Percentiles rank a stretch among this genome's conserved stretches.
phyloP scores from a whole-genome alignment of 2,329 filamentous ascomycete genomes.

The Pseudovirgaria hyperparasitica region DNA sequence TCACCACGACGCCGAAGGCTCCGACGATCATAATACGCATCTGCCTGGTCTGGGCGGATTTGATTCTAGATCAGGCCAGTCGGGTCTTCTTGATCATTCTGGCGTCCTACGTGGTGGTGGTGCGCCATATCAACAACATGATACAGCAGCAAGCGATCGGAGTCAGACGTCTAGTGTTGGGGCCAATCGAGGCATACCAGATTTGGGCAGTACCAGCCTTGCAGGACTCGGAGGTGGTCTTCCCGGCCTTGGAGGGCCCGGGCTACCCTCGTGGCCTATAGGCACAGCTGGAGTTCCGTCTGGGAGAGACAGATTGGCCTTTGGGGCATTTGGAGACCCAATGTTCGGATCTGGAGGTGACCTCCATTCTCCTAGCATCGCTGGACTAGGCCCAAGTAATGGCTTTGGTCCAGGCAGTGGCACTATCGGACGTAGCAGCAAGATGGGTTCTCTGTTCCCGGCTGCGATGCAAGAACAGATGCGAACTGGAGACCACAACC shows the following conservation, averaged over 20 bases:
- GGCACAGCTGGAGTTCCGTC: constrained; percentile 56
- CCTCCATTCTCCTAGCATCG: constrained; percentile 60
- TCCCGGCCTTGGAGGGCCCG: constrained; percentile 43
- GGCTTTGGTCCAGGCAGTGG: constrained; percentile 56
- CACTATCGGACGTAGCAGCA: constrained; percentile 63
- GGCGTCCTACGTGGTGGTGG: constrained; percentile 42
- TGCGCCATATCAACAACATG: constrained; percentile 33
- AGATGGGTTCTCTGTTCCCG: constrained; percentile 78
- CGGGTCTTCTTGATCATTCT: constrained; percentile 30
- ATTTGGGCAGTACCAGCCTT: no score
- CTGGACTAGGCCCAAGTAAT: constrained; percentile 48
- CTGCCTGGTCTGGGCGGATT: constrained; percentile 42
- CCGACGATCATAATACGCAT: constrained; percentile 38
- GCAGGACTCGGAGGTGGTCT: constrained; percentile 47
- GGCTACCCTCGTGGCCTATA: constrained; percentile 47
- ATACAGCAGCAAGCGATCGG: constrained; percentile 64
- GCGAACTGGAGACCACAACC: constrained; percentile 40
- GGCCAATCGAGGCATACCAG: constrained; percentile 56
- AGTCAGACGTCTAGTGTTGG: constrained; percentile 88
- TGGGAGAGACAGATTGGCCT: constrained; percentile 47
- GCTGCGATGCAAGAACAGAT: constrained; percentile 83
- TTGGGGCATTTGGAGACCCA: constrained; percentile 37
- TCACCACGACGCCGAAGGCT: constrained; percentile 44
- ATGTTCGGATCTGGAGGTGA: constrained; percentile 69
- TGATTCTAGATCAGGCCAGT: no score